Evolutionary conservation across 2,329 filamentous ascomycete species (phyloP).

Genomic region (Plenodomus tracheiphilus): DNA sequence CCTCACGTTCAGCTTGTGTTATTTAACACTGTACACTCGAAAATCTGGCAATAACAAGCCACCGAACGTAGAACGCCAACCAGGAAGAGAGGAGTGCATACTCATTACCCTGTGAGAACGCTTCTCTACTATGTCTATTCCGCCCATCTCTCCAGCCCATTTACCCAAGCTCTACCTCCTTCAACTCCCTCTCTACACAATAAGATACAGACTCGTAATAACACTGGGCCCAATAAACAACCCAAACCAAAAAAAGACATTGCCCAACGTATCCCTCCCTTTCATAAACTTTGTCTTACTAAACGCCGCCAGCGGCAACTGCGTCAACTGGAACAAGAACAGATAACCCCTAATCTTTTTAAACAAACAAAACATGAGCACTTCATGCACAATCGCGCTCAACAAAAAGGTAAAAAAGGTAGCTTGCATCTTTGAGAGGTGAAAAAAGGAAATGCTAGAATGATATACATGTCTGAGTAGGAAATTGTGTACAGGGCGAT

Average conservation of each 20-base stretch:
- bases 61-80: too few species aligned
- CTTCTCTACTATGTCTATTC: too few species aligned
- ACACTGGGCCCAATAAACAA: conserved; percentile 77
- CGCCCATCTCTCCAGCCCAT: too few species aligned
- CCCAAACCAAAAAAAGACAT: conserved; percentile 76
- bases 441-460: conserved; percentile 72
- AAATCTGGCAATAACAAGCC: too few species aligned
- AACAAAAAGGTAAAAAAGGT: conserved; percentile 77
- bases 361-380: conserved; percentile 81
- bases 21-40: too few species aligned
- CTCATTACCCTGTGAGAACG: too few species aligned
- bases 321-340: conserved; percentile 72
- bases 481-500: conserved; percentile 78
- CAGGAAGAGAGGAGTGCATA: too few species aligned
- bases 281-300: conserved; percentile 69
- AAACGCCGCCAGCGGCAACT: conserved; percentile 70
- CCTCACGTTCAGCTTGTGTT: too few species aligned
- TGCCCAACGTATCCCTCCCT: conserved; percentile 66
- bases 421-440: conserved; percentile 69
- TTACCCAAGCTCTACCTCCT: not conserved
- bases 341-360: conserved; percentile 76
- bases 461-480: conserved; percentile 79
- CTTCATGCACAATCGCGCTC: conserved; percentile 71
- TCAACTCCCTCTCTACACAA: conserved; percentile 40
- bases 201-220: conserved; percentile 56